Evolutionary conservation across 345 rosid species (phyloP), one percentile per base, ranked within the genome.

Genomic region (thale cress (Arabidopsis thaliana)): DNA sequence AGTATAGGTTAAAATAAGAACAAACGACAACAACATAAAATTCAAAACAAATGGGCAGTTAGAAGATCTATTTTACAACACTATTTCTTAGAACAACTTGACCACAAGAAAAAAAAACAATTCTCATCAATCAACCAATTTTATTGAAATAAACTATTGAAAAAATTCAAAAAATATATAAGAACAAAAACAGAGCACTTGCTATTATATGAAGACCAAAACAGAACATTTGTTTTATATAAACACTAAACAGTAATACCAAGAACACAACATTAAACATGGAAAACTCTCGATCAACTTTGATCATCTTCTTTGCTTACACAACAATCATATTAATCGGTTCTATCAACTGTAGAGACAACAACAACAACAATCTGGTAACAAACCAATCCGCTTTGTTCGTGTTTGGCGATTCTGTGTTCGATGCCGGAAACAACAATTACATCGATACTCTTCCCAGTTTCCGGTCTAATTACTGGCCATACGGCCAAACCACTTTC

Each of bases 351-450:
- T 61, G 73, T 65, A 52, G 61, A n/a, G 34, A 50, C 46, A 67
- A 71, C 9, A 59, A 36, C 1, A 65, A 36, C 1, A 65, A 36
- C 3, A 6, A 16, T 63, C 73, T 64, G 1, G 28, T 74, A 5
- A 71, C 74, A 62, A 70, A 79, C 8, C 80, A 80, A 28, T 69
- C 63, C 3, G 82, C 85, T 22, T 67, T 78, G 40, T 83, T 84
- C 55, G 34, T 86, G 36, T 84, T 83, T 8, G 88, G 87, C 16
- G 93, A 85, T 56, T 86, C 90, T 3, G 2, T 77, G 0, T 81
- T 83, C 42, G 88, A 83, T 53, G 67, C 80, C 1, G 84, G 89
- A 72, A 85, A 83, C 61, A 81, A 85, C 75, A 81, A 85, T 34
- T 78, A 75, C 16, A 77, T 81, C 67, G 72, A 76, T 37, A 80